Evolutionary conservation across 2,329 filamentous ascomycete species (phyloP).

Genomic region (Xylariomycetidae sp.): DNA sequence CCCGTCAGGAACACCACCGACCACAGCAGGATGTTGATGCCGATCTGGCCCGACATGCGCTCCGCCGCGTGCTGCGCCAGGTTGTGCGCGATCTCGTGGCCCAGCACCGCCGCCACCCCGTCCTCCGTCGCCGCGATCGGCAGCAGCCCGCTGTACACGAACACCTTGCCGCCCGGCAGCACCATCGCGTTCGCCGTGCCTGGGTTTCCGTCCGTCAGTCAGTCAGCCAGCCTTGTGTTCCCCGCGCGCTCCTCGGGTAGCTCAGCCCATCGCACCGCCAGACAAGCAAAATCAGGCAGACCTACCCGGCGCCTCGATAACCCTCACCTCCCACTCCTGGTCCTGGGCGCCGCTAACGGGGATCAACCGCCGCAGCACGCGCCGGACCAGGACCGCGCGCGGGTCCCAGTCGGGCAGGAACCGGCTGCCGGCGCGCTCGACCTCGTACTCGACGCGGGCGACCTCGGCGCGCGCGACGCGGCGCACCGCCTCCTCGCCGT

Average conservation of each 20-base stretch:
- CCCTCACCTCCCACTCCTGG: constrained; percentile 63
- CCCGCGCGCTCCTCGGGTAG: not conserved
- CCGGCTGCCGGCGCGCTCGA: constrained; percentile 43
- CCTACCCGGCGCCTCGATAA: constrained; percentile 60
- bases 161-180: constrained; percentile 72
- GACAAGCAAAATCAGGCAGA: constrained; percentile 3
- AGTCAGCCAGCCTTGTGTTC: too few species aligned
- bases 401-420: constrained; percentile 57
- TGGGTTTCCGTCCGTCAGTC: constrained; percentile 15
- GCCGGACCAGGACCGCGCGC: constrained; percentile 49
- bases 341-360: constrained; percentile 57
- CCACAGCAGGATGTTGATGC: constrained; percentile 45
- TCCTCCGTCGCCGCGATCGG: constrained; percentile 61
- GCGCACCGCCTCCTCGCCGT: constrained; percentile 41
- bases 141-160: constrained; percentile 69
- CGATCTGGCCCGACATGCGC: constrained; percentile 47
- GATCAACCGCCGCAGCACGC: constrained; percentile 61
- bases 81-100: constrained; percentile 76
- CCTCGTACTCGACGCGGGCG: constrained; percentile 48
- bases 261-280: not conserved
- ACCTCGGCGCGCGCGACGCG: constrained; percentile 45
- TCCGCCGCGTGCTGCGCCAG: constrained; percentile 64
- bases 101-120: constrained; percentile 67
- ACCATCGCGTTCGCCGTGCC: constrained; percentile 68
- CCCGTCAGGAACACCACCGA: constrained; percentile 44